Percentiles rank a stretch among this genome's conserved stretches.
Evolutionary conservation across 768 basidiomycete species (phyloP).

Genomic region (Trametes elegans): DNA sequence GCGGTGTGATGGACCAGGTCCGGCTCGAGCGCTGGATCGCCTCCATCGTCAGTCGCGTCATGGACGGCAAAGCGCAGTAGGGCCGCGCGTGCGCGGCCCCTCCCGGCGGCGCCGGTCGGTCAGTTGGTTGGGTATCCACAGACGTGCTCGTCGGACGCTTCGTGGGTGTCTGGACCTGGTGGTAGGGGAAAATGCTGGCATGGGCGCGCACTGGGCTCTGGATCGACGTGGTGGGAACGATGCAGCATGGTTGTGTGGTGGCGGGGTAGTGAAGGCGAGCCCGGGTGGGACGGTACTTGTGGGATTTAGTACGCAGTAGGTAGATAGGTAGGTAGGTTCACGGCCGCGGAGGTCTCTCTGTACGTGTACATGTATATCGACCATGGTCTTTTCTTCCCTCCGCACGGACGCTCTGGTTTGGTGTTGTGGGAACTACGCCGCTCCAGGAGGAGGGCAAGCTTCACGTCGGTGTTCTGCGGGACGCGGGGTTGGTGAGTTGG

Average conservation of each 20-base stretch:
- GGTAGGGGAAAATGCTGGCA: neutral
- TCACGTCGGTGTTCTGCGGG: too few species aligned
- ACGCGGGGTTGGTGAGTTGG: too few species aligned
- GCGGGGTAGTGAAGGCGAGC: too few species aligned
- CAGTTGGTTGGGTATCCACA: neutral
- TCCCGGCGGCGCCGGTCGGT: neutral
- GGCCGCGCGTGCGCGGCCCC: too few species aligned
- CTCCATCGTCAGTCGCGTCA: constrained; percentile 64
- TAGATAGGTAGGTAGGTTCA: neutral
- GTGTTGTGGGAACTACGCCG: too few species aligned
- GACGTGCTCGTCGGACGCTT: neutral
- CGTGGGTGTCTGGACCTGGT: neutral
- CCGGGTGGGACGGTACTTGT: neutral
- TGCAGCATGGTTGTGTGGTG: neutral
- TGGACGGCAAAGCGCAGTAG: constrained; percentile 59
- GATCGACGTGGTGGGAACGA: neutral
- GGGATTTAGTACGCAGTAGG: neutral
- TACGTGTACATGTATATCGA: constrained; percentile 5
- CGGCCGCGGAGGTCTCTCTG: neutral
- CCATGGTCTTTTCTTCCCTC: too few species aligned
- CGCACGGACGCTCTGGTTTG: too few species aligned
- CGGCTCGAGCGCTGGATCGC: constrained; percentile 79
- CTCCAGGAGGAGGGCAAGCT: too few species aligned
- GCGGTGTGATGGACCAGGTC: constrained; percentile 75
- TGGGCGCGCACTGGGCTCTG: neutral